Conservation (phyloP, 805 yeast genomes). For the Saccharomycopsis sp. region DNA sequence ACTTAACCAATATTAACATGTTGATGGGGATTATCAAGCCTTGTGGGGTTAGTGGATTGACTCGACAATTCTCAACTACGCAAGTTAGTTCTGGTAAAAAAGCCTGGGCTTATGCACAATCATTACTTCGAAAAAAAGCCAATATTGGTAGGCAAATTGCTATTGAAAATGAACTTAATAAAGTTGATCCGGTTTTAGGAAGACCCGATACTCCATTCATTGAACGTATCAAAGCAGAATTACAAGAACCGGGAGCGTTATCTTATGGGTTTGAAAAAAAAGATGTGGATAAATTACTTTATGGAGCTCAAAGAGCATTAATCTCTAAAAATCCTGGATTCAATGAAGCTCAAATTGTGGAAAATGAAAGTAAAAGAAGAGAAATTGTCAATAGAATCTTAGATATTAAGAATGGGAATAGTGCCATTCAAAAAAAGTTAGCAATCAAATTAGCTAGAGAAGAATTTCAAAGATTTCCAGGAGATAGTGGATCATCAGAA, state of each 20-base stretch:
- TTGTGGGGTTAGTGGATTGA: not conserved
- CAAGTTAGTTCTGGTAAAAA: constrained; percentile 19
- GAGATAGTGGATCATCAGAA: constrained; percentile 92
- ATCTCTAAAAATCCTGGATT: constrained; percentile 26
- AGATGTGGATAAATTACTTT: constrained; percentile 67
- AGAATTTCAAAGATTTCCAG: constrained; percentile 76
- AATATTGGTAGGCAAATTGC: constrained; percentile 26
- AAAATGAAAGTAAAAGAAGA: constrained; percentile 47
- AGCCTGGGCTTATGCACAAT: constrained; percentile 25
- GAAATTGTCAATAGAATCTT: constrained; percentile 64
- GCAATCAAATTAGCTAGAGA: constrained; percentile 56
- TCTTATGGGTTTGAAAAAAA: constrained; percentile 45
- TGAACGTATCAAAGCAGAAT: constrained; percentile 51
- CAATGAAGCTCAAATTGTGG: constrained; percentile 21
- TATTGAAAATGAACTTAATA: constrained; percentile 24
- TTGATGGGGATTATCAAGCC: too few species aligned
- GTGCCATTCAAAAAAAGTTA: constrained; percentile 43
- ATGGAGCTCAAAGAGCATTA: constrained; percentile 64
- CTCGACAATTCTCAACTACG: constrained; percentile 16
- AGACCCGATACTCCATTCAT: constrained; percentile 55
- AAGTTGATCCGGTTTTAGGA: constrained; percentile 83
- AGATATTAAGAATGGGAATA: constrained; percentile 59
- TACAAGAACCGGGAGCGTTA: constrained; percentile 55
- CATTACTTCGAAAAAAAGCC: constrained; percentile 26
- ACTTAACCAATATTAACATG: too few species aligned